A percentile compares a stretch with the other conserved stretches of the same genome.
Conservation (phyloP, 306 rosid genomes). For the Gillenia trifoliata region DNA sequence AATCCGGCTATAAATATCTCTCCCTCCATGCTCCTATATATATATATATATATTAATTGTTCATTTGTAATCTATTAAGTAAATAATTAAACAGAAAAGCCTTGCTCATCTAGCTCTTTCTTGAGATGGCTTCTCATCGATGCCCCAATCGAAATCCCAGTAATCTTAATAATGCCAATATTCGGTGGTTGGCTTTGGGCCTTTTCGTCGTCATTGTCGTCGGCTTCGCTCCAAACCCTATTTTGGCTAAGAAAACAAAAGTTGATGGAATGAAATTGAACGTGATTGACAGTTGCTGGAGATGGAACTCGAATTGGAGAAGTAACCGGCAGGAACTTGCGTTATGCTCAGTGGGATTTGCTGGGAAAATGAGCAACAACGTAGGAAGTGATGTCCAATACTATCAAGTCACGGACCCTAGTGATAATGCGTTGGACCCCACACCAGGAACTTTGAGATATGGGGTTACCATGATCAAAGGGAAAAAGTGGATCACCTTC, state of each 20-base stretch:
- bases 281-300: constrained; percentile 38
- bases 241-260: not conserved
- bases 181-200: not conserved
- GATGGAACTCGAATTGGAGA: constrained; percentile 33
- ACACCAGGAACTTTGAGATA: constrained; percentile 30
- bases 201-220: not conserved
- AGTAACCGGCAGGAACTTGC: constrained; percentile 26
- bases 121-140: constrained; percentile 5
- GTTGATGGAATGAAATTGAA: constrained; percentile 12
- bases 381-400: constrained; percentile 12
- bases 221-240: not conserved
- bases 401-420: constrained; percentile 31
- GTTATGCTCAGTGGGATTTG: constrained; percentile 30
- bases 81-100: too few species aligned
- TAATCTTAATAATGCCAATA: not conserved
- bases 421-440: constrained; percentile 26
- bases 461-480: constrained; percentile 29
- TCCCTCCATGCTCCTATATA: not conserved
- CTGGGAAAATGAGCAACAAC: constrained; percentile 36
- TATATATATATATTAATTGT: too few species aligned
- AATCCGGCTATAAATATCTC: not conserved
- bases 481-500: constrained; percentile 38
- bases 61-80: too few species aligned
- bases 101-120: too few species aligned
- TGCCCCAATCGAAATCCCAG: too few species aligned